A percentile compares a stretch with the other conserved stretches of the same genome.
phyloP scores from a whole-genome alignment of 352 stramenopile species.

The Globisporangium canariense region DNA sequence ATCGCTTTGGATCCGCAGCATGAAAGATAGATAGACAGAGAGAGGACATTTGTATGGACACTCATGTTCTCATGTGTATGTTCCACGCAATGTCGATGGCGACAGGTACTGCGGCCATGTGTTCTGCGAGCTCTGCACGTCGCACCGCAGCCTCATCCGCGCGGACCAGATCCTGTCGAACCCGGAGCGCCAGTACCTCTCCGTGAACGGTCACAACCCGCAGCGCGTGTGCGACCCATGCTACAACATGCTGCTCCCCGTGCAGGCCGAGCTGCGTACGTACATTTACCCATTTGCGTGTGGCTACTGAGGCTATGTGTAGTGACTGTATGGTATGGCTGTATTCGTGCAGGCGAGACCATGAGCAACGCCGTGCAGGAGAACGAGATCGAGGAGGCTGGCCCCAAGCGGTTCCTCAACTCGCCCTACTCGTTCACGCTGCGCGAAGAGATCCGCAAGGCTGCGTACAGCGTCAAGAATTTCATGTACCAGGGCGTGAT shows the following conservation, averaged over 20 bases:
- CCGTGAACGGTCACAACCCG: conserved; percentile 77
- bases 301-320: background rate
- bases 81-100: background rate
- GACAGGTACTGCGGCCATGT: conserved; percentile 66
- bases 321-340: background rate
- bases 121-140: conserved; percentile 76
- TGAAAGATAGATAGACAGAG: background rate
- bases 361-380: conserved; percentile 82
- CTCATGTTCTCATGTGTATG: background rate
- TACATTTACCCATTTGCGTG: background rate
- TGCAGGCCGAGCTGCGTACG: conserved; percentile 70
- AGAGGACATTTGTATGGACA: background rate
- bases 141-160: conserved; percentile 65
- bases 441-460: conserved; percentile 91
- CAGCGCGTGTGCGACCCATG: conserved; percentile 83
- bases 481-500: conserved; percentile 87
- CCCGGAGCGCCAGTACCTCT: conserved; percentile 69
- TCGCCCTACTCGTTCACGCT: conserved; percentile 88
- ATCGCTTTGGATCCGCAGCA: background rate
- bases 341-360: conserved; percentile 33
- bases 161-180: conserved; percentile 73
- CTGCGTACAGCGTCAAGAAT: conserved; percentile 91
- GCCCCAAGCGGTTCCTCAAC: conserved; percentile 76
- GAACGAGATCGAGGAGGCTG: conserved; percentile 62
- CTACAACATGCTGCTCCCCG: conserved; percentile 45